Conservation (phyloP, 345 rosid species). For the Eucalyptus grandis region DNA sequence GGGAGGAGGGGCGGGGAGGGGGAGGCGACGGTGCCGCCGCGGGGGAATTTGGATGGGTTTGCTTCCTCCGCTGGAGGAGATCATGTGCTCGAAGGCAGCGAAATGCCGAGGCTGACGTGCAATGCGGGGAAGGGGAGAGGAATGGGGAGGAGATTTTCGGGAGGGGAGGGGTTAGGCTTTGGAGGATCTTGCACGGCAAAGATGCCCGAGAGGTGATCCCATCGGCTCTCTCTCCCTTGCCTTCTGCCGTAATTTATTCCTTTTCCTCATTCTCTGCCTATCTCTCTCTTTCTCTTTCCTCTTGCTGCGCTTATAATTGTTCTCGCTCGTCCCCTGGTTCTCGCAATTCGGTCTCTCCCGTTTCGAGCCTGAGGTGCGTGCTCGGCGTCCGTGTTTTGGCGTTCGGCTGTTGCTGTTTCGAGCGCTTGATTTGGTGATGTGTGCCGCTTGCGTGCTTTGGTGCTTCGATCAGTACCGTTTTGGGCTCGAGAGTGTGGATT, state of each 20-base stretch:
- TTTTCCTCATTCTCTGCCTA: background rate
- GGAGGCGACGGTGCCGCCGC: background rate
- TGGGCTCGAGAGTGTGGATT: background rate
- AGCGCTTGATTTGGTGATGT: background rate
- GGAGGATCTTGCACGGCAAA: constrained; percentile 38
- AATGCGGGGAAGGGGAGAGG: constrained; percentile 36
- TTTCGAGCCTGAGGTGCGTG: background rate
- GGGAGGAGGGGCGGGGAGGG: background rate
- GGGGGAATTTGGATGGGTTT: background rate
- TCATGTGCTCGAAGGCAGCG: background rate
- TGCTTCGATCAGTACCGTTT: background rate
- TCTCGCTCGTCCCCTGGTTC: background rate
- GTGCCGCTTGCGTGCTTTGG: background rate
- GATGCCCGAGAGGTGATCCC: constrained; percentile 8
- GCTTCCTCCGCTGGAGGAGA: background rate
- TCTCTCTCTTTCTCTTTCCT: background rate
- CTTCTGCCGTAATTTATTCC: constrained; percentile 47
- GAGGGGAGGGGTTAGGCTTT: constrained; percentile 3
- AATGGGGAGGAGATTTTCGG: background rate
- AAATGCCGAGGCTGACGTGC: constrained; percentile 35
- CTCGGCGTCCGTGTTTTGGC: background rate
- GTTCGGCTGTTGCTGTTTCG: background rate
- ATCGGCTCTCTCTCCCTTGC: constrained; percentile 18
- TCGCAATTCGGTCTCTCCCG: background rate
- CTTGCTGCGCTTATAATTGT: background rate